phyloP scores from a whole-genome alignment of 768 basidiomycete species.

The Lactarius psammicola region DNA sequence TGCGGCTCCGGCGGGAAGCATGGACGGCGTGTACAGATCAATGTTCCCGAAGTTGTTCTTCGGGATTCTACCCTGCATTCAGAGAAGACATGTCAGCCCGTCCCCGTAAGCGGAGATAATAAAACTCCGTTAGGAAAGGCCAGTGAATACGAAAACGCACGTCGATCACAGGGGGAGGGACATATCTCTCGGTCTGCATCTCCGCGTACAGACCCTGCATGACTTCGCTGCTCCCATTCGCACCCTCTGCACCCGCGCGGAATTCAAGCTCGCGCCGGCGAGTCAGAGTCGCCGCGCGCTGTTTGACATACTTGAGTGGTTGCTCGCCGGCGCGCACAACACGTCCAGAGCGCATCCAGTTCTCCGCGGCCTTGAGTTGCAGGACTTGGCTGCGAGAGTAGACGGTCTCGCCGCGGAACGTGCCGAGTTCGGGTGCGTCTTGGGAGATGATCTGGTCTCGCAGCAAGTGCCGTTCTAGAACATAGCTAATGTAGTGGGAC shows the following conservation, averaged over 20 bases:
- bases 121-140: slow-evolving; percentile 1
- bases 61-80: slow-evolving; percentile 77
- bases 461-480: slow-evolving; percentile 81
- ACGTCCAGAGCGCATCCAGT: slow-evolving; percentile 90
- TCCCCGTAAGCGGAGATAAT: slow-evolving; percentile 5
- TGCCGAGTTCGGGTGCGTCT: slow-evolving; percentile 69
- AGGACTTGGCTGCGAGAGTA: slow-evolving; percentile 83
- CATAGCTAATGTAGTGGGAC: slow-evolving; percentile 54
- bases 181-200: slow-evolving; percentile 80
- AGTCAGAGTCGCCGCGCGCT: slow-evolving; percentile 77
- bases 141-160: slow-evolving; percentile 35
- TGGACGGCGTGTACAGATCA: slow-evolving; percentile 91
- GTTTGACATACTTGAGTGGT: slow-evolving; percentile 87
- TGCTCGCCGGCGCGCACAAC: slow-evolving; percentile 69
- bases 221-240: slow-evolving; percentile 30
- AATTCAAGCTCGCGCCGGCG: slow-evolving; percentile 71
- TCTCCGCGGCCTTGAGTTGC: slow-evolving; percentile 87
- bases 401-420: slow-evolving; percentile 91
- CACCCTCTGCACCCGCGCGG: slow-evolving; percentile 43
- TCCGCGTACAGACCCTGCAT: slow-evolving; percentile 88
- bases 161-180: slow-evolving; percentile 77
- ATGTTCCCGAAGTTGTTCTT: slow-evolving; percentile 98
- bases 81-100: background rate
- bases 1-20: slow-evolving; percentile 85
- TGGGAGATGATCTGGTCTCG: slow-evolving; percentile 85